Evolutionary conservation across 768 basidiomycete genomes (phyloP).

Genomic region (Kondoa subrosea): DNA sequence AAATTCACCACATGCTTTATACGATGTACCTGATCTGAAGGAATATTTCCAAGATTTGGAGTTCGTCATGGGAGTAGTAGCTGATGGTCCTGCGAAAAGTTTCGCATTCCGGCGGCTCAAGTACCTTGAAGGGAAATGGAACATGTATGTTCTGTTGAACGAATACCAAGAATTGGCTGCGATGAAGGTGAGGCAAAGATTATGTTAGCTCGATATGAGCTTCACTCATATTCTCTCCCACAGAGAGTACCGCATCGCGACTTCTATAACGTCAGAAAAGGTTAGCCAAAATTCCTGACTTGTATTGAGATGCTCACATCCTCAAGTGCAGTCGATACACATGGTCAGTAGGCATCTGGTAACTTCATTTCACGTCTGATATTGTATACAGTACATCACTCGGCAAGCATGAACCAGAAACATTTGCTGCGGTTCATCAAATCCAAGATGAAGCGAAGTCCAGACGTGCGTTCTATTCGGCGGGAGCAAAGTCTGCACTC

Average conservation of each 20-base stretch:
- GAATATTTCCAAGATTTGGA: conserved; percentile 97
- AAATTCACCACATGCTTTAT: conserved; percentile 3
- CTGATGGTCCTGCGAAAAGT: conserved; percentile 88
- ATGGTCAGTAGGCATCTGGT: conserved; percentile 35
- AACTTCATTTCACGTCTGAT: background rate
- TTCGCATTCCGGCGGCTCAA: conserved; percentile 82
- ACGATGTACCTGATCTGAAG: conserved; percentile 62
- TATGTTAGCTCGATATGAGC: background rate
- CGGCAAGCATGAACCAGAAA: conserved; percentile 99
- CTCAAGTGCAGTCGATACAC: conserved; percentile 57
- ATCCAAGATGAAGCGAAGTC: conserved; percentile 82
- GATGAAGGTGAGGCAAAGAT: conserved; percentile 64
- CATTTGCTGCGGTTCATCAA: conserved; percentile 97
- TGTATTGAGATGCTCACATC: conserved; percentile 4
- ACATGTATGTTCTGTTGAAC: conserved; percentile 77
- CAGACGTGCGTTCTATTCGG: conserved; percentile 41
- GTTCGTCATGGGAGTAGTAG: conserved; percentile 70
- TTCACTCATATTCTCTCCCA: background rate
- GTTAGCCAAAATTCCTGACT: background rate
- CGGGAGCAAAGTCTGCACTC: background rate
- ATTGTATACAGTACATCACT: conserved; percentile 52
- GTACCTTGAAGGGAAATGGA: conserved; percentile 83
- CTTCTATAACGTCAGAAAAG: conserved; percentile 89
- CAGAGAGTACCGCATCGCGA: conserved; percentile 76
- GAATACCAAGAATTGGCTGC: conserved; percentile 86